phyloP scores from a whole-genome alignment of 2,329 filamentous ascomycete genomes.

The Colletotrichum sp. region DNA sequence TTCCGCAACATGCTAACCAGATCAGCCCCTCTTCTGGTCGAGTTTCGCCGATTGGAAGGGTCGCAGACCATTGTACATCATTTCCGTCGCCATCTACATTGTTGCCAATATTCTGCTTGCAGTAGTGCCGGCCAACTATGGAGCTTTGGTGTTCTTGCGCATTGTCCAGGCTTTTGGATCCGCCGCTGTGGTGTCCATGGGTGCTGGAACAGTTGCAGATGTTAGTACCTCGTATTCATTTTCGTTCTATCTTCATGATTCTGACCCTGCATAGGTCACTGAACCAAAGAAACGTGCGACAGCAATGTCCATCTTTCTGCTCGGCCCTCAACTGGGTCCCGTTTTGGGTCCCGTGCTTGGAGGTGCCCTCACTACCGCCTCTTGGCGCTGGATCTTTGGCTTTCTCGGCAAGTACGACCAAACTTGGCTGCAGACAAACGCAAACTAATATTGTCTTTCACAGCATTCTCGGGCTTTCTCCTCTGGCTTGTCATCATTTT shows the following conservation, averaged over 20 bases:
- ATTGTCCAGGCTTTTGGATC: conserved; percentile 47
- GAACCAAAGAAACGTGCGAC: conserved; percentile 35
- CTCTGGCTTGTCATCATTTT: conserved; percentile 33
- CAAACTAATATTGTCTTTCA: not conserved
- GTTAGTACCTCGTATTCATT: conserved; percentile 4
- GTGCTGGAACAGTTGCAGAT: conserved; percentile 47
- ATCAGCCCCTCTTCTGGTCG: conserved; percentile 43
- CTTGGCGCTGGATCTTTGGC: conserved; percentile 50
- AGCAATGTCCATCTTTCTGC: conserved; percentile 43
- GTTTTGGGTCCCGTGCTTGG: conserved; percentile 47
- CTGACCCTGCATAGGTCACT: conserved; percentile 33
- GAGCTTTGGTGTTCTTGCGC: conserved; percentile 39
- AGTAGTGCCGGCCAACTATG: conserved; percentile 39
- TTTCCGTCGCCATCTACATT: conserved; percentile 42
- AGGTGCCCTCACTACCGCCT: conserved; percentile 37
- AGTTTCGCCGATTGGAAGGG: conserved; percentile 42
- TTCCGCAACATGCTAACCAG: not conserved
- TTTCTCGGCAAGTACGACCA: conserved; percentile 30
- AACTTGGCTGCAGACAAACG: not conserved
- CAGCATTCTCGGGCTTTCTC: conserved; percentile 31
- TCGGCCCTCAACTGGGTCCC: conserved; percentile 48
- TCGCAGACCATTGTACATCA: conserved; percentile 42
- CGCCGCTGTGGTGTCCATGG: conserved; percentile 44
- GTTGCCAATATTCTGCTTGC: conserved; percentile 42
- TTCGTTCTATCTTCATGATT: not conserved